These are phyloP conservation scores for Fusarium praegraminearum DNA, from an alignment of 2,329 filamentous ascomycete species.

Conservation along the genomic window DNA sequence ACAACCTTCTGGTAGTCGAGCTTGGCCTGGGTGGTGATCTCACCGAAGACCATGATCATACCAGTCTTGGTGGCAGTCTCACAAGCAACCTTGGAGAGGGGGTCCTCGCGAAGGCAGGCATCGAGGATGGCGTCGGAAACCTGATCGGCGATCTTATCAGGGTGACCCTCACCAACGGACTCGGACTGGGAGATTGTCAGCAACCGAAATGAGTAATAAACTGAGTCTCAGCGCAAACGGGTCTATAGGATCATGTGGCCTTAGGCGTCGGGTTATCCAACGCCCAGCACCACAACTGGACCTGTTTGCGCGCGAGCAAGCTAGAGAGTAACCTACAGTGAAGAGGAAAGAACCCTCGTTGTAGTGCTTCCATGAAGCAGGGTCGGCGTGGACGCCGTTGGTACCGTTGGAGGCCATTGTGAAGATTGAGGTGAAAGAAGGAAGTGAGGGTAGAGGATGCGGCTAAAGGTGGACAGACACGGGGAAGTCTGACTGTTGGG, in stretches of 20 bases:
- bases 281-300: too few relatives aligned
- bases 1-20: slow-evolving; percentile 99
- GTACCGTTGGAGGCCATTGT: slow-evolving; percentile 67
- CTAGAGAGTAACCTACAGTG: slow-evolving; percentile 67
- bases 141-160: slow-evolving; percentile 98
- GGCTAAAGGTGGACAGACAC: slow-evolving; percentile 41
- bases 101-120: slow-evolving; percentile 94
- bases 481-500: slow-evolving; percentile 38
- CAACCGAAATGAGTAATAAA: slow-evolving; percentile 20
- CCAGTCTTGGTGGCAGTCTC: slow-evolving; percentile 99
- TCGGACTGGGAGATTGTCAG: slow-evolving; percentile 71
- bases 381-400: slow-evolving; percentile 54
- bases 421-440: slow-evolving; percentile 47
- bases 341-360: slow-evolving; percentile 83
- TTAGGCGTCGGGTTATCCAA: too few relatives aligned
- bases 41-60: slow-evolving; percentile 99
- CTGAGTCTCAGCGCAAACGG: slow-evolving; percentile 12
- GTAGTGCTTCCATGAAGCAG: slow-evolving; percentile 59
- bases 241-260: too few relatives aligned
- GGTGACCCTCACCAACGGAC: slow-evolving; percentile 90
- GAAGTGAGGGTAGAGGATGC: slow-evolving; percentile 34
- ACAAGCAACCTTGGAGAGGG: slow-evolving; percentile 98
- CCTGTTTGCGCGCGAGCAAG: not conserved
- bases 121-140: slow-evolving; percentile 98
- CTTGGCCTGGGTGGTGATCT: slow-evolving; percentile 96